Evolutionary conservation across 176 grass and related monocot genomes (phyloP), one percentile per base, ranked within the genome.

Genomic region (Secale cereale): DNA sequence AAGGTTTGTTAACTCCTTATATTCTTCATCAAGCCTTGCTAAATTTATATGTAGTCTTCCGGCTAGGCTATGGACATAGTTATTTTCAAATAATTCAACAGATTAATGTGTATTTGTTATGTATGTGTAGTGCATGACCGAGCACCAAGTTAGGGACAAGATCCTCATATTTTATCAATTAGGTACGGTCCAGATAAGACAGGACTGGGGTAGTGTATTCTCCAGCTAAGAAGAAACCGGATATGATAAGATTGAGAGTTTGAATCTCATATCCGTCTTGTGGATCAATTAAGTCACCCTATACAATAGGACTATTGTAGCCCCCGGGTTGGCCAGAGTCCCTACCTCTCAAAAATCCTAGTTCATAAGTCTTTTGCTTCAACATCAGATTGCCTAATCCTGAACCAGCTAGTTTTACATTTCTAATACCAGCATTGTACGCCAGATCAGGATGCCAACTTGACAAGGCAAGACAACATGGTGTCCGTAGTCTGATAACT

Each of bases 401-500:
- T 73, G 22, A 78, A 62, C 59, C 65, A 65, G n/a, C 60, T 13
- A 69, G n/a, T 7, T 43, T 89, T 40, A 73, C 28, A 52, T 81
- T 78, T 28, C 25, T 25, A 63, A 30, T 62, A 56, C 13, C 19
- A 86, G 56, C 63, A 76, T 70, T 70, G 17, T 76, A 70, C 77
- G 20, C 19, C 50, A 90, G 73, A 83, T 86, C 33, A 26, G 22
- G 72, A 64, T 86, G 54, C 36, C 63, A 81, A n/a, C 17, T 71
- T 78, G 60, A 86, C 25, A 83, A 74, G 20, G 37, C n/a, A 69
- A 80, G 29, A 48, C 71, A 10, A 48, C 41, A 29, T 75, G 45
- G 43, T 59, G 28, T 29, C 59, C 31, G 2, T 60, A 80, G 59
- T 69, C 41, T 50, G 67, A 65, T 39, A 17, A 46, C 45, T 48